Percentiles rank a stretch among this genome's conserved stretches.
Conservation (phyloP, 1,139 yeast genomes). For the Pichia sp. region DNA sequence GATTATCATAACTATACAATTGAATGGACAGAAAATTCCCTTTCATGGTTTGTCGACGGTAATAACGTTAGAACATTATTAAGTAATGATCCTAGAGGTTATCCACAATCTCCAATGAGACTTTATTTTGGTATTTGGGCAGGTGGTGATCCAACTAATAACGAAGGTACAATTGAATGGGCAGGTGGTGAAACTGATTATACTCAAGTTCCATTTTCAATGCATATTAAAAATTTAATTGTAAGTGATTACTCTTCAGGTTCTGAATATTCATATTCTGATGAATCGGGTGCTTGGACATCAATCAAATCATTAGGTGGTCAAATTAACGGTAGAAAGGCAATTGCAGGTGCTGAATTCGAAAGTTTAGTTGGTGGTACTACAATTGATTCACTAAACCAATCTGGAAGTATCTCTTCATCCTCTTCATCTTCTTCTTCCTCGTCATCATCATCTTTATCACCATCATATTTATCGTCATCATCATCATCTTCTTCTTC, state of each 20-base stretch:
- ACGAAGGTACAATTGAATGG: constrained; percentile 50
- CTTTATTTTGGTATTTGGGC: constrained; percentile 48
- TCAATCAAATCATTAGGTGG: constrained; percentile 66
- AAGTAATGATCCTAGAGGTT: constrained; percentile 37
- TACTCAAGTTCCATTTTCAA: constrained; percentile 46
- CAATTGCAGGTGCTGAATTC: constrained; percentile 46
- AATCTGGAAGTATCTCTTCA: not conserved
- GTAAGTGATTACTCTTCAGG: constrained; percentile 84
- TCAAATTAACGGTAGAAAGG: constrained; percentile 52
- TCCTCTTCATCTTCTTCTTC: not conserved
- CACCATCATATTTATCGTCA: not conserved
- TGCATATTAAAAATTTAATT: constrained; percentile 54
- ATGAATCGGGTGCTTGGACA: constrained; percentile 58
- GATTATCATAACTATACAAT: constrained; percentile 69
- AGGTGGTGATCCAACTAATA: constrained; percentile 47
- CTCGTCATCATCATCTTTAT: not conserved
- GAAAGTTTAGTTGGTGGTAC: constrained; percentile 34
- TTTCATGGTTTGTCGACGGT: constrained; percentile 45
- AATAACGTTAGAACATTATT: constrained; percentile 37
- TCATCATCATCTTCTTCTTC: not conserved
- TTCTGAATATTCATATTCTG: constrained; percentile 55
- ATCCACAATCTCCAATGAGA: constrained; percentile 47
- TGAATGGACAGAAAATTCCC: constrained; percentile 66
- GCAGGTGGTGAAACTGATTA: constrained; percentile 52
- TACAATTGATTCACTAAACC: not conserved